Percentiles rank a stretch among this genome's conserved stretches.
phyloP scores from a whole-genome alignment of 306 rosid genomes.

The Citrullus colocynthis region DNA sequence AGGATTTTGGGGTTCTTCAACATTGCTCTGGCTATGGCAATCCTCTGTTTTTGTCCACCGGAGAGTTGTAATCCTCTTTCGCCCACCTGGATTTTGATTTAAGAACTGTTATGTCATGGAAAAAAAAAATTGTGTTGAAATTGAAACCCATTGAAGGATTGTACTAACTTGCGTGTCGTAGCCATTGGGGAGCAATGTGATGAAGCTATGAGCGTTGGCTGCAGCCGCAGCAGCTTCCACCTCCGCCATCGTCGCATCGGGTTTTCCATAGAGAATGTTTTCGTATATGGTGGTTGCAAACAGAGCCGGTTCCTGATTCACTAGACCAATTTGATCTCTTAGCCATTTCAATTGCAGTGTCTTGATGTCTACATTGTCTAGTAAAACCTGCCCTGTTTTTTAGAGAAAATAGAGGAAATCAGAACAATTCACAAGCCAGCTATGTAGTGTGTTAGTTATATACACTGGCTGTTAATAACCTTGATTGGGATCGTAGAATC shows the following conservation, averaged over 20 bases:
- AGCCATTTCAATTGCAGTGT: conserved; percentile 80
- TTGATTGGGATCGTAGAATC: conserved; percentile 93
- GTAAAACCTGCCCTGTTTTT: conserved; percentile 66
- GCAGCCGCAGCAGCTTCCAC: conserved; percentile 87
- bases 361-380: conserved; percentile 75
- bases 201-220: conserved; percentile 94
- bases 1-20: conserved; percentile 86
- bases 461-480: conserved; percentile 28
- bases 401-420: conserved; percentile 7
- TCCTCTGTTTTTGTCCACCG: conserved; percentile 95
- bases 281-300: conserved; percentile 93
- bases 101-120: not conserved
- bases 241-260: conserved; percentile 79
- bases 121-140: not conserved
- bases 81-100: conserved; percentile 48
- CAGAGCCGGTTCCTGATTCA: conserved; percentile 97
- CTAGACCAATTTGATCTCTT: conserved; percentile 88
- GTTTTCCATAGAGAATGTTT: conserved; percentile 83
- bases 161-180: conserved; percentile 75
- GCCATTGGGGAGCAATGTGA: conserved; percentile 75
- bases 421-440: not conserved
- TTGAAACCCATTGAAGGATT: not conserved
- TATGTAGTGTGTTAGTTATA: not conserved
- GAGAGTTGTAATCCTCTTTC: conserved; percentile 95
- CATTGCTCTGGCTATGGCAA: conserved; percentile 98